Evolutionary conservation across 495 filamentous ascomycete species (phyloP), one percentile per base, ranked within the genome.

Genomic region (Hypoxylon cercidicola): DNA sequence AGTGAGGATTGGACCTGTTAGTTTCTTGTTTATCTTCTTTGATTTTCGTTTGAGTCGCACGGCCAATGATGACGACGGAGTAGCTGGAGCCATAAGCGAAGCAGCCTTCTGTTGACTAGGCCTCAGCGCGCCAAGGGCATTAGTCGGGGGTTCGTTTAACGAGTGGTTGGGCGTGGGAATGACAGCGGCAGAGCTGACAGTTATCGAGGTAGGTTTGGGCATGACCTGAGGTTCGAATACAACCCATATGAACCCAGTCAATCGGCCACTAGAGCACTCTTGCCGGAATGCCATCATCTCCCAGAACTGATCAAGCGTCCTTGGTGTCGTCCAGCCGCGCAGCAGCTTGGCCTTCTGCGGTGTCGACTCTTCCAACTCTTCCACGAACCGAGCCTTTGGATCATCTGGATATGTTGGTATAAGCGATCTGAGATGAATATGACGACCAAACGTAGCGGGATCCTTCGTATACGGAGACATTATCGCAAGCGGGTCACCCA

Each of bases 221-320:
- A 39, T 15, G 12, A 9, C 6, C n/a, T 12, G 53, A 8, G 79
- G 85, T 67, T 85, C 89, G 55, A 97, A 89, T 9, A 97, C 87
- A 23, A 97, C 74, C 95, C 95, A 99, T 10, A 98, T 79, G 70
- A 99, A 99, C 0, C 95, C 96, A 0, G 97, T 96, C 53, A 97
- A 74, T 18, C 93, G 81, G 2, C 95, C 95, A 12, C 92, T 89
- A 20, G 93, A 94, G 71, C 95, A 99, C 74, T 99, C 95, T 72
- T 98, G 95, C 25, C 95, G 82, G 71, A 92, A 97, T 12, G 93
- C 89, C 95, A 99, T 98, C 86, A 95, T 89, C 55, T 99, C 95
- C 95, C 95, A 99, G 75, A 99, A 99, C 64, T 94, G 88, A 28
- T 93, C 92, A 28, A 98, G 74, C 0, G 88, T 89, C 64, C 79